Base-by-base conservation (phyloP, 2,329 filamentous ascomycete species). In the Ilyonectria mors-panacis region DNA sequence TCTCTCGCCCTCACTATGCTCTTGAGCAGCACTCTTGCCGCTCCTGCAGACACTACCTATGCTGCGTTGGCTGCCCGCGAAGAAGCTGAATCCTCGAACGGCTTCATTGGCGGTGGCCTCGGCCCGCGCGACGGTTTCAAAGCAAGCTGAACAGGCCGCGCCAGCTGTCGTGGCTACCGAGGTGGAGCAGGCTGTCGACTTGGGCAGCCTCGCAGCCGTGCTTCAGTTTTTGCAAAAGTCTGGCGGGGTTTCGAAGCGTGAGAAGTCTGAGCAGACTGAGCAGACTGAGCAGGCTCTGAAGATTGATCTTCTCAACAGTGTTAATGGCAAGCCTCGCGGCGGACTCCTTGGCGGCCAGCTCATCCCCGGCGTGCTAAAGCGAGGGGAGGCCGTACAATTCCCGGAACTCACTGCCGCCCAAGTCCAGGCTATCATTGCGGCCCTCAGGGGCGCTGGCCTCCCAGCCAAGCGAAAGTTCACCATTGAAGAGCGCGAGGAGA, bases 11-110 rank as follows among this genome's bases (percentile, higher is more conserved):
- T 70, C 44, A 66, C 66, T 19, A 21, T 69, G 4, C 57, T 53
- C 9, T 48, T 53, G 17, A 63, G 53, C 54, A 70, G 48, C 30
- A 57, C 61, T 21, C 26, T 69, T 30, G 63, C 63, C 30, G 63
- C 63, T 21, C 59, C 64, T 4, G 28, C 61, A 33, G 58, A 62
- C 6, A 53, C 59, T 4, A 63, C 63, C 54, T 58, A 68, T 44
- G 59, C 57, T 35, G 67, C 54, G 21, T 28, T 68, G 44, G 54
- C 65, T 51, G 50, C 68, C n/a, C 65, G 48, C 17, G 63, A 68
- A 33, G 50, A 63, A 6, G 63, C 66, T 15, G 58, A 44, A 4
- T 60, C 7, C 53, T 61, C 21, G 48, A 54, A 54, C 23, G 47
- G 42, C 50, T 17, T 63, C 61, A 35, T 19, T 21, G 50, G 50